These are phyloP conservation scores for Dactylonectria estremocensis DNA, from an alignment of 2,329 filamentous ascomycete species.

Conservation along the genomic window DNA sequence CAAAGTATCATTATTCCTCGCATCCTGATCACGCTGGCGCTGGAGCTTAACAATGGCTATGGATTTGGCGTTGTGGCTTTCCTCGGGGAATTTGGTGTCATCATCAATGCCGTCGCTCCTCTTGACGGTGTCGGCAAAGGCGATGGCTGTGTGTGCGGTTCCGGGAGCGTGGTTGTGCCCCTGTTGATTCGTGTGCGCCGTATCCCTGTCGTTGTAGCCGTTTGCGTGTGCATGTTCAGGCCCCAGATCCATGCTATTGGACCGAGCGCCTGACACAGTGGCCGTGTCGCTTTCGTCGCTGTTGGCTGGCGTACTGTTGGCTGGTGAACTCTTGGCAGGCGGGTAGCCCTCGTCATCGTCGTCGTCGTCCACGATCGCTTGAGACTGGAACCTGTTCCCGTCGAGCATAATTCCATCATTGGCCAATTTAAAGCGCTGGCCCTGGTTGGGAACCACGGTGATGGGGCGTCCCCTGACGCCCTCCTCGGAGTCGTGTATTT, in stretches of 20 bases:
- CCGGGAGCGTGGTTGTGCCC: conserved; percentile 26
- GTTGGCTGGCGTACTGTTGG: conserved; percentile 43
- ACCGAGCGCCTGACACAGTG: conserved; percentile 48
- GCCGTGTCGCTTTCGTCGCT: conserved; percentile 58
- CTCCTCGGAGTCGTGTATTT: conserved; percentile 67
- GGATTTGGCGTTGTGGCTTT: conserved; percentile 78
- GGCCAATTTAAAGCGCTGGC: conserved; percentile 69
- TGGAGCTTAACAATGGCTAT: conserved; percentile 93
- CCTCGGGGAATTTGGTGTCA: conserved; percentile 65
- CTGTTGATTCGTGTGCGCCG: conserved; percentile 11
- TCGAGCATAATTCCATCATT: conserved; percentile 73
- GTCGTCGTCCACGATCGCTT: conserved; percentile 43
- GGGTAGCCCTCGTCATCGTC: conserved; percentile 53
- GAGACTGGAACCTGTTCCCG: conserved; percentile 42
- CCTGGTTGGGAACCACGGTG: conserved; percentile 73
- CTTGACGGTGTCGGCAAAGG: conserved; percentile 78
- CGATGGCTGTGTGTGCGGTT: conserved; percentile 63
- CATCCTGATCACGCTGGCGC: conserved; percentile 82
- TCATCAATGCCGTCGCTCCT: conserved; percentile 70
- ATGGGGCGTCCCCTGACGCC: conserved; percentile 79
- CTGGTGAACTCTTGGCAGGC: conserved; percentile 38
- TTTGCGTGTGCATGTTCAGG: conserved; percentile 34
- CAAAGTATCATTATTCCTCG: conserved; percentile 78
- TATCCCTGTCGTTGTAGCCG: conserved; percentile 28
- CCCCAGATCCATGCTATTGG: conserved; percentile 46